Evolutionary conservation across 768 basidiomycete species (phyloP).

Genomic region (Suillus variegatus): DNA sequence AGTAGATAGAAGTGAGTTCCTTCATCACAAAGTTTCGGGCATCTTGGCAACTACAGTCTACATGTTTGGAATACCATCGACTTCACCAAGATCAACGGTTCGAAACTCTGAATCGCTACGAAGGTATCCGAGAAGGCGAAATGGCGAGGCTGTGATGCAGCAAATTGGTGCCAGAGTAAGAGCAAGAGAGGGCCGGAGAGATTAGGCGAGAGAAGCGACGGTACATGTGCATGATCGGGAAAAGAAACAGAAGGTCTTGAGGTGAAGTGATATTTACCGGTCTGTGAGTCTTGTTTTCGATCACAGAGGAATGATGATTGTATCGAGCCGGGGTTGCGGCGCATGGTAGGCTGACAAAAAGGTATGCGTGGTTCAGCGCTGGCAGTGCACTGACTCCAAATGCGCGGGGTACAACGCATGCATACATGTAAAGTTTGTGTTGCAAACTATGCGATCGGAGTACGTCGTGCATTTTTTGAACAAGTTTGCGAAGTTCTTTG

Average conservation of each 20-base stretch:
- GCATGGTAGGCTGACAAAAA: no score
- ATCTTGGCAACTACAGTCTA: slow-evolving; percentile 35
- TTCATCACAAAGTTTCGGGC: slow-evolving; percentile 43
- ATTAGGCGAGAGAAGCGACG: slow-evolving; percentile 19
- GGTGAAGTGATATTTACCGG: slow-evolving; percentile 21
- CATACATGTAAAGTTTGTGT: no score
- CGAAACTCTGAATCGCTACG: slow-evolving; percentile 39
- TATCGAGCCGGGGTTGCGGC: no score
- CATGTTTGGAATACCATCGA: slow-evolving; percentile 42
- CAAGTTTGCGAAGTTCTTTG: no score
- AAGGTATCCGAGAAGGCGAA: slow-evolving; percentile 40
- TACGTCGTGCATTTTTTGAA: no score
- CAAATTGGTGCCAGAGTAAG: slow-evolving; percentile 18
- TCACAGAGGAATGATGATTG: no score
- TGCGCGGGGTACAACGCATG: no score
- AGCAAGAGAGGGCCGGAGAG: slow-evolving; percentile 1
- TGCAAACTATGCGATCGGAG: no score
- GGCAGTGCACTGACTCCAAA: no score
- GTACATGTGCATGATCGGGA: background rate
- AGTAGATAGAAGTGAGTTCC: slow-evolving; percentile 37
- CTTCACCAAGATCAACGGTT: slow-evolving; percentile 41
- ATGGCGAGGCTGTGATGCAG: slow-evolving; percentile 39
- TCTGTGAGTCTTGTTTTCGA: background rate
- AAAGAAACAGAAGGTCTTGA: background rate
- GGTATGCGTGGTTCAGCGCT: no score